phyloP scores from a whole-genome alignment of 257 asterid species.

The Primulina huaijiensis region DNA sequence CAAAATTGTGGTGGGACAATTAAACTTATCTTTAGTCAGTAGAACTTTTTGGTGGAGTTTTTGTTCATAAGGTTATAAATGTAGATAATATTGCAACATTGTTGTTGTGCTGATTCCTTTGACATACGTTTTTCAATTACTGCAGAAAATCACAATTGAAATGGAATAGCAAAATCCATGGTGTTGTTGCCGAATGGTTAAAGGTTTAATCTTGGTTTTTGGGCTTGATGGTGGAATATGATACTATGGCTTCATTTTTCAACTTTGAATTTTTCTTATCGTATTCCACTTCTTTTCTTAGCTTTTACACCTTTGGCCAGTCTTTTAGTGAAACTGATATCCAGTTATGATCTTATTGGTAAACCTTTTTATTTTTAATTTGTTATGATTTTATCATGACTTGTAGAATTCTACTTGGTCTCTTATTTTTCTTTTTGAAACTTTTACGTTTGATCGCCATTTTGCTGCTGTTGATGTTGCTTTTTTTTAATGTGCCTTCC shows the following conservation, averaged over 20 bases:
- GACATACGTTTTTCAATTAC: neutral
- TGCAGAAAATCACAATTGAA: neutral
- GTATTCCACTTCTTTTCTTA: too few relatives aligned
- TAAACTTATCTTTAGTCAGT: neutral
- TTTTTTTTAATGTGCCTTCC: too few relatives aligned
- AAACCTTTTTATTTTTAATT: too few relatives aligned
- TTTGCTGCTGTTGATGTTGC: too few relatives aligned
- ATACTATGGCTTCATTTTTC: neutral
- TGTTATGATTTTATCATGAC: too few relatives aligned
- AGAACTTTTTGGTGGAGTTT: neutral
- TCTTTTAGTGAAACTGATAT: too few relatives aligned
- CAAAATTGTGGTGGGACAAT: neutral
- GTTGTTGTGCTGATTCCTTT: neutral
- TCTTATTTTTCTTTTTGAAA: too few relatives aligned
- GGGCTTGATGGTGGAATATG: neutral
- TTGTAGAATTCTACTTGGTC: too few relatives aligned
- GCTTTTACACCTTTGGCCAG: too few relatives aligned
- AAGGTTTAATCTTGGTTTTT: neutral
- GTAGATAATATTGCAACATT: neutral
- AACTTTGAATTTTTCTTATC: too few relatives aligned
- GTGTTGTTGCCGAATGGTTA: neutral
- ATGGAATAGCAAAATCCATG: neutral
- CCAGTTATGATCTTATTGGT: too few relatives aligned
- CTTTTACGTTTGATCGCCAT: too few relatives aligned
- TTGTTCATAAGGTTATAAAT: neutral